Conservation (phyloP, 1,139 yeast species). For the Debaryomyces subglobosus region DNA sequence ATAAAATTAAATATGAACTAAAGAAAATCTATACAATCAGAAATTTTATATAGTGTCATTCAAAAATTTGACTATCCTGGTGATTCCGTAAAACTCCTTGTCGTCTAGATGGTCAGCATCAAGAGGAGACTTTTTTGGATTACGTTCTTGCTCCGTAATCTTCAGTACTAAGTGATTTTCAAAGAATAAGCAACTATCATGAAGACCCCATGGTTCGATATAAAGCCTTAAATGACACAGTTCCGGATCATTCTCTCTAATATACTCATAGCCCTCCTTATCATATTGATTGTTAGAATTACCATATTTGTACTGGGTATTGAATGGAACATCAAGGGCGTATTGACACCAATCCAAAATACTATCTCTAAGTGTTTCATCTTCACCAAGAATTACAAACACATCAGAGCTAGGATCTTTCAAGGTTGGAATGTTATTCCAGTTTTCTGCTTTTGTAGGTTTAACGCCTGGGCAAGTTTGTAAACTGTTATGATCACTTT, state of each 20-base stretch:
- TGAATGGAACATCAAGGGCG: conserved; percentile 33
- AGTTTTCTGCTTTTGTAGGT: conserved; percentile 27
- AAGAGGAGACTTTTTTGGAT: conserved; percentile 11
- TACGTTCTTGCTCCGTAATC: conserved; percentile 15
- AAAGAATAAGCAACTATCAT: conserved; percentile 39
- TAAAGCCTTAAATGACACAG: conserved; percentile 21
- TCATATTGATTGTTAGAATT: conserved; percentile 27
- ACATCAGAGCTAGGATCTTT: conserved; percentile 28
- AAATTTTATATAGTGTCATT: conserved; percentile 23
- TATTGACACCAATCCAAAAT: conserved; percentile 38
- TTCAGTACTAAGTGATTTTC: conserved; percentile 26
- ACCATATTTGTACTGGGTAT: conserved; percentile 24
- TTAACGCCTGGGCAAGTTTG: conserved; percentile 20
- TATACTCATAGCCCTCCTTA: conserved; percentile 22
- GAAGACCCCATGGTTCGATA: conserved; percentile 51
- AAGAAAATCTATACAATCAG: too few species aligned
- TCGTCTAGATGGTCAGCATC: conserved; percentile 19
- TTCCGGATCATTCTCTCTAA: conserved; percentile 17
- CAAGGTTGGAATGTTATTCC: conserved; percentile 40
- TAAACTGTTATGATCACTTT: conserved; percentile 11
- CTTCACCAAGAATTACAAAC: conserved; percentile 44
- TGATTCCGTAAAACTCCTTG: conserved; percentile 31
- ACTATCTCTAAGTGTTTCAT: conserved; percentile 48
- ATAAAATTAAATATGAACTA: not conserved
- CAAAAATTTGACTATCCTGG: conserved; percentile 29